Evolutionary conservation across 2,329 filamentous ascomycete species (phyloP).

Genomic region (Verticillium zaregamsianum): DNA sequence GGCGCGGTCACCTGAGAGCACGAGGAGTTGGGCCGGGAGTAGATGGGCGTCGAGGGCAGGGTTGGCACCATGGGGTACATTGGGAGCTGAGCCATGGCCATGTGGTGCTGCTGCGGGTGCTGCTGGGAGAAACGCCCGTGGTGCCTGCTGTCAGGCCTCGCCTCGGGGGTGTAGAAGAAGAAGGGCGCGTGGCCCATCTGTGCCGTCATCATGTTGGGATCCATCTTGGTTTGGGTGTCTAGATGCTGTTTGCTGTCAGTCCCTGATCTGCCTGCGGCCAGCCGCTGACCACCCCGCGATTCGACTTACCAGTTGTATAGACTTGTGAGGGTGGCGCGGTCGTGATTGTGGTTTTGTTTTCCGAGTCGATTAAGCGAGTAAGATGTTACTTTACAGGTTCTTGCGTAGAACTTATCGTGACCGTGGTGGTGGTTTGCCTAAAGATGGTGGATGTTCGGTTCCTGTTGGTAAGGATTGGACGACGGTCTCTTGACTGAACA

Average conservation of each 20-base stretch:
- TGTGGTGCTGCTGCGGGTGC: constrained; percentile 40
- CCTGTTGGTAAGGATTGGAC: constrained; percentile 38
- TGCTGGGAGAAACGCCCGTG: constrained; percentile 70
- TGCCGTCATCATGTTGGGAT: constrained; percentile 51
- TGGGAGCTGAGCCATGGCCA: constrained; percentile 35
- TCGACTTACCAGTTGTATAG: constrained; percentile 1
- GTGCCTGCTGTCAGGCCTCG: constrained; percentile 66
- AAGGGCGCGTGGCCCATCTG: constrained; percentile 72
- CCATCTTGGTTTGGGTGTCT: constrained; percentile 49
- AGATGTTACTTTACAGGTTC: constrained; percentile 6
- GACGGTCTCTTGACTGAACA: constrained; percentile 28
- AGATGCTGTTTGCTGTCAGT: background rate
- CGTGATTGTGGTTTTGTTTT: background rate
- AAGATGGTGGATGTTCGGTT: constrained; percentile 28
- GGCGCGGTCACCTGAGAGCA: constrained; percentile 55
- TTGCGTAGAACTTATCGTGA: background rate
- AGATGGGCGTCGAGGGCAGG: constrained; percentile 59
- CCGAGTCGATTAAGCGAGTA: constrained; percentile 19
- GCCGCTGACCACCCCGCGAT: background rate
- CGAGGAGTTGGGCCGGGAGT: constrained; percentile 62
- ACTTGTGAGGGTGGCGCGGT: constrained; percentile 13
- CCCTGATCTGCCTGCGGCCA: background rate
- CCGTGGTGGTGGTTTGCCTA: constrained; percentile 4
- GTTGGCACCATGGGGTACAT: constrained; percentile 53
- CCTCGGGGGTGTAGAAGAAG: constrained; percentile 83